Evolutionary conservation across 257 asterid genomes (phyloP), one percentile per base, ranked within the genome.

Genomic region (Plectranthus barbatus): DNA sequence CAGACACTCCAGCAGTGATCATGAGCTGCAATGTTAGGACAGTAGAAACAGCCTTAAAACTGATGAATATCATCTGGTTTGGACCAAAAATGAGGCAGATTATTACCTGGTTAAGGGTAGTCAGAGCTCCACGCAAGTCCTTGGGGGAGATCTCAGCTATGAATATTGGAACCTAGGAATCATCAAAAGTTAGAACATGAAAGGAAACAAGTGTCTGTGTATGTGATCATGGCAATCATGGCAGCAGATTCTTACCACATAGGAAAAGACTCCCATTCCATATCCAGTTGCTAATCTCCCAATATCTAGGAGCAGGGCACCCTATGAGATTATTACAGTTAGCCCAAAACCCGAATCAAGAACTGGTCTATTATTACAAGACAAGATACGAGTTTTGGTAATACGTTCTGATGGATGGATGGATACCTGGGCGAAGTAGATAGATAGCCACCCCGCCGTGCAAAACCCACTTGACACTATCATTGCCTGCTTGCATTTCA

Each of bases 251-350:
- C n/a, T 29, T 86, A 88, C 98, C 94, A 84, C 96, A 58, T 75
- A 91, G 9, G 96, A 88, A 68, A 86, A 88, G 26, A 89, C 92
- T 80, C 96, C 96, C 95, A 86, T 88, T 53, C 98, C 98, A 79
- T 86, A 88, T 74, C 96, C 96, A 23, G 95, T 88, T 39, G 93
- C 94, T 40, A 88, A 62, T 72, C 99, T 82, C 54, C 99, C 97
- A 8, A 90, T 66, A 70, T 90, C 97, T 69, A 93, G 80, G 58
- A 79, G 77, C 44, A 75, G 46, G 19, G 59, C 80, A 29, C 83
- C 86, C 96, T 80, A 64, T 72, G 52, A 26, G 72, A 64, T 60
- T 47, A 62, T 15, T 15, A 46, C 62, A 57, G 44, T n/a, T 64
- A 34, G 29, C 60, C 4, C 7, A 34, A 7, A n/a, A n/a, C n/a